phyloP scores from a whole-genome alignment of 441 rosid genomes.

The Melastoma candidum region DNA sequence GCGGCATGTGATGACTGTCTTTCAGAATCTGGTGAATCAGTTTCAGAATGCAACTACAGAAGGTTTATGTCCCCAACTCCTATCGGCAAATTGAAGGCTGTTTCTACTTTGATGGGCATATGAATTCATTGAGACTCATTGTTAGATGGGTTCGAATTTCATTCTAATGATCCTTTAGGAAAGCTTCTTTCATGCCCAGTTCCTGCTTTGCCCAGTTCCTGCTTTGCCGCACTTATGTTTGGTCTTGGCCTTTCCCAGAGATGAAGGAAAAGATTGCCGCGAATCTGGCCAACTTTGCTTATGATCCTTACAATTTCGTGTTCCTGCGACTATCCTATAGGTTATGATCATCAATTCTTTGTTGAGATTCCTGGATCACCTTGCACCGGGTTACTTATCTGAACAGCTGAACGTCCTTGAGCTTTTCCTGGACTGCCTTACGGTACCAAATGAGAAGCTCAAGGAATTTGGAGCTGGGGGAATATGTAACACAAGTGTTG shows the following conservation, averaged over 20 bases:
- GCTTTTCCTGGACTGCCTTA: constrained; percentile 78
- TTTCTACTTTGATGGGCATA: background rate
- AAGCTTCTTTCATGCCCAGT: constrained; percentile 9
- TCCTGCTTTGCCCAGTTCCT: too few species aligned
- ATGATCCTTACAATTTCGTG: constrained; percentile 75
- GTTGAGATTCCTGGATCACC: too few species aligned
- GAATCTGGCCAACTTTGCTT: constrained; percentile 83
- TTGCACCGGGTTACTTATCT: too few species aligned
- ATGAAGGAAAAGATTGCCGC: constrained; percentile 60
- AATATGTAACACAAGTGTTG: constrained; percentile 65
- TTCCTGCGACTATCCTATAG: constrained; percentile 32
- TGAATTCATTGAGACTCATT: background rate
- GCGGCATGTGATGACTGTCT: background rate
- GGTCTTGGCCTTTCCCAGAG: constrained; percentile 26
- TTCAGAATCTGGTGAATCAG: constrained; percentile 71
- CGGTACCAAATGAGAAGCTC: constrained; percentile 84
- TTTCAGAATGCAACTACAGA: constrained; percentile 68
- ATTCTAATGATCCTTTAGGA: background rate
- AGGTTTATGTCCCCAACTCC: constrained; percentile 26
- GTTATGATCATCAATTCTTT: too few species aligned
- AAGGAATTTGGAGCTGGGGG: constrained; percentile 81
- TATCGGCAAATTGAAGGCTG: too few species aligned
- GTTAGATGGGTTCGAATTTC: too few species aligned
- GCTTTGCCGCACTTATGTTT: constrained; percentile 4
- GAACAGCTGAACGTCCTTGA: constrained; percentile 83